Percentiles rank a stretch among this genome's conserved stretches.
phyloP scores from a whole-genome alignment of 768 basidiomycete species.

The Suillus hirtellus region DNA sequence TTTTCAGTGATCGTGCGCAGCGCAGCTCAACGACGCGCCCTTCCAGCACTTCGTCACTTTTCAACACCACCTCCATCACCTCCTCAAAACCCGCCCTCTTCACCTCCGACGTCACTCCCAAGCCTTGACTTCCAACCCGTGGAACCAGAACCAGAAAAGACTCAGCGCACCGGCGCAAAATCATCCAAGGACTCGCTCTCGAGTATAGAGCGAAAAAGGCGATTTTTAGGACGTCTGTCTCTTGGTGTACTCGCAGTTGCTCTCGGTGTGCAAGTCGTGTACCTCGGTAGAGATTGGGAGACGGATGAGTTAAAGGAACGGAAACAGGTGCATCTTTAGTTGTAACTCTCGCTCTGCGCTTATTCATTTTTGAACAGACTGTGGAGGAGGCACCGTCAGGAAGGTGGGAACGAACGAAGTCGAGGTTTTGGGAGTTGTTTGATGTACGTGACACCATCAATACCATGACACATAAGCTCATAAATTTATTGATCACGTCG shows the following conservation, averaged over 20 bases:
- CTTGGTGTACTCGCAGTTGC: slow-evolving; percentile 56
- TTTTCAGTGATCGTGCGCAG: slow-evolving; percentile 26
- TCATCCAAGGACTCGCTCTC: slow-evolving; percentile 80
- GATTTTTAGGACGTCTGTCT: slow-evolving; percentile 54
- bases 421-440: slow-evolving; percentile 64
- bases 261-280: slow-evolving; percentile 55
- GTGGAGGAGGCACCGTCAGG: slow-evolving; percentile 59
- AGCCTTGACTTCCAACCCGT: slow-evolving; percentile 68
- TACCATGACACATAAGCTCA: neutral
- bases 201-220: slow-evolving; percentile 71
- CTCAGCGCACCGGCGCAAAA: slow-evolving; percentile 68
- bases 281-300: slow-evolving; percentile 80
- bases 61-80: slow-evolving; percentile 25
- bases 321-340: slow-evolving; percentile 52
- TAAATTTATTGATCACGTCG: neutral
- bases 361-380: slow-evolving; percentile 38
- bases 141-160: slow-evolving; percentile 40
- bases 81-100: slow-evolving; percentile 10
- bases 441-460: slow-evolving; percentile 48
- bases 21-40: slow-evolving; percentile 21
- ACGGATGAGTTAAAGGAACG: slow-evolving; percentile 65
- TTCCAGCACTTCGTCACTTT: slow-evolving; percentile 24
- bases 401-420: slow-evolving; percentile 63
- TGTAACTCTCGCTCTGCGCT: slow-evolving; percentile 2
- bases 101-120: slow-evolving; percentile 32